Evolutionary conservation across 257 asterid species (phyloP).

Genomic region (Oldenlandia corymbosa): DNA sequence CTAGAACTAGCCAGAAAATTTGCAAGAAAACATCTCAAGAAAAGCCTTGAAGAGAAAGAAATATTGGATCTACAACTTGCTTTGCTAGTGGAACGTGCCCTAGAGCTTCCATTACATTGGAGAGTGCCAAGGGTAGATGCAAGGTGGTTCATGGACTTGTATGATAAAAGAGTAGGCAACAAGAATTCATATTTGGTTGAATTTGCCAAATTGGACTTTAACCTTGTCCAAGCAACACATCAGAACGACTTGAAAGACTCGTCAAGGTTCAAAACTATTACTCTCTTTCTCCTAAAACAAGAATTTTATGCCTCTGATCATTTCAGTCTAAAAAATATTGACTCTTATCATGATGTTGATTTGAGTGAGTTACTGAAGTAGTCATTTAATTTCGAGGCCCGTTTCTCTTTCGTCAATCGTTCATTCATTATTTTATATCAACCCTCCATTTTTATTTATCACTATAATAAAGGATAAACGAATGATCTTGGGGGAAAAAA

Average conservation of each 20-base stretch:
- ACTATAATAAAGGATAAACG: too few relatives aligned
- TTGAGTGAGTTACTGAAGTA: too few relatives aligned
- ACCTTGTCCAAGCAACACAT: conserved; percentile 14
- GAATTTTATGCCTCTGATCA: too few relatives aligned
- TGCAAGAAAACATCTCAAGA: neutral
- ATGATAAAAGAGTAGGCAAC: neutral
- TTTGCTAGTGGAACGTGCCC: neutral
- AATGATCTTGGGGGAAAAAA: too few relatives aligned
- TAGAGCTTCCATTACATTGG: conserved; percentile 16
- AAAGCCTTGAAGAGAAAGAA: neutral
- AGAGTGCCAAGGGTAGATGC: conserved; percentile 13
- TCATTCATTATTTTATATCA: too few relatives aligned
- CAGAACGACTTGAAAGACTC: neutral
- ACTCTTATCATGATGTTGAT: too few relatives aligned
- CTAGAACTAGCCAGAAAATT: conserved; percentile 27
- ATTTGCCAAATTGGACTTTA: conserved; percentile 12
- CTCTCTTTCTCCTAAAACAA: too few relatives aligned
- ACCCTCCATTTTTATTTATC: too few relatives aligned
- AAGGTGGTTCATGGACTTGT: conserved; percentile 9
- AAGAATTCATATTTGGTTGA: neutral
- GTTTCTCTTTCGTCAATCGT: too few relatives aligned
- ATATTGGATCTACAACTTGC: neutral
- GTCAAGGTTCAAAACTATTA: neutral
- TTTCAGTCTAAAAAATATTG: too few relatives aligned
- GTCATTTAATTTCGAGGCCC: too few relatives aligned